A percentile compares a stretch with the other conserved stretches of the same genome.
Evolutionary conservation across 495 filamentous ascomycete genomes (phyloP).

Genomic region (Penicillium nucicola): DNA sequence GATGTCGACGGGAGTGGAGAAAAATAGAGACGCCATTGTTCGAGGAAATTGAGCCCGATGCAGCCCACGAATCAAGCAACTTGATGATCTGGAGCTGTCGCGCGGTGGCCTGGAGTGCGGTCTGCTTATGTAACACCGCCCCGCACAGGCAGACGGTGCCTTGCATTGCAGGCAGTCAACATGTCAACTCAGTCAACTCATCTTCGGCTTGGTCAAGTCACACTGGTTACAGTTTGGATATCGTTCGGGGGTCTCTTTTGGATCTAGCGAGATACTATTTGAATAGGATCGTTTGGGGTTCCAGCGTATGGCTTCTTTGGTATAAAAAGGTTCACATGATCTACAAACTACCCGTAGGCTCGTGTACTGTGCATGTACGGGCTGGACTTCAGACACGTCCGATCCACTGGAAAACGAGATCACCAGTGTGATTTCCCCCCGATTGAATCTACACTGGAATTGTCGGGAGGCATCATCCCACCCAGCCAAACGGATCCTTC

Average conservation of each 20-base stretch:
- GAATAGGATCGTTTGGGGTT: too few species aligned
- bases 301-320: too few species aligned
- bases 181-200: too few species aligned
- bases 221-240: too few species aligned
- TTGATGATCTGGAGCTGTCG: slow-evolving; percentile 6
- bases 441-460: not conserved
- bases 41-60: slow-evolving; percentile 6
- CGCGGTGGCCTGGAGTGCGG: slow-evolving; percentile 6
- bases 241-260: too few species aligned
- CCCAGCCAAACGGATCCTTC: not conserved
- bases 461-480: not conserved
- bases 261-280: too few species aligned
- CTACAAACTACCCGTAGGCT: slow-evolving; percentile 1
- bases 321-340: not conserved
- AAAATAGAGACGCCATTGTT: slow-evolving; percentile 89
- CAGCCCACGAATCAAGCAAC: slow-evolving; percentile 1
- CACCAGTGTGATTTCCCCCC: not conserved
- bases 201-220: too few species aligned
- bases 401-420: not conserved
- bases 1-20: slow-evolving; percentile 96
- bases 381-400: not conserved
- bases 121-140: slow-evolving; percentile 1
- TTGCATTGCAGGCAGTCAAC: too few species aligned
- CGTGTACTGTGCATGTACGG: not conserved
- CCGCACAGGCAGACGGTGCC: not conserved